phyloP scores from a whole-genome alignment of 2,329 filamentous ascomycete species.

The Alternaria sp. region DNA sequence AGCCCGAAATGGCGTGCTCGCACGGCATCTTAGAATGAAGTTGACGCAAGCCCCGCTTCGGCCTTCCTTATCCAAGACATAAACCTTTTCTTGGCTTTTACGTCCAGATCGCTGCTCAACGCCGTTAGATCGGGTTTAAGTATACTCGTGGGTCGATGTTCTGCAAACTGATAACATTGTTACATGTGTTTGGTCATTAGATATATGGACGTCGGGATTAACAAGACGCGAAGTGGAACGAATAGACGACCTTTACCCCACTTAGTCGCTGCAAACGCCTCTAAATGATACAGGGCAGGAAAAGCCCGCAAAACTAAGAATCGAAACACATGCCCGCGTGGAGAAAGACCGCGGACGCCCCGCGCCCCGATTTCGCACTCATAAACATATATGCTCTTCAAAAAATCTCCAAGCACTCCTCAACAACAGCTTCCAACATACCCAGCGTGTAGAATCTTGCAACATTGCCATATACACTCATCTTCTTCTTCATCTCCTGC shows the following conservation, averaged over 20 bases:
- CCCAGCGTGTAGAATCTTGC: conserved; percentile 80
- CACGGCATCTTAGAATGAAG: conserved; percentile 7
- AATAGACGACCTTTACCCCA: conserved; percentile 6
- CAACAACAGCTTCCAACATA: conserved; percentile 80
- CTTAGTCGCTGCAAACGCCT: conserved; percentile 17
- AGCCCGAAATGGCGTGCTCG: conserved; percentile 45
- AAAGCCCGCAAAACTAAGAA: conserved; percentile 5
- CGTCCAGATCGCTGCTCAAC: background rate
- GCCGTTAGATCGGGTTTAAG: background rate
- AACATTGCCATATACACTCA: conserved; percentile 77
- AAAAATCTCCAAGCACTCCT: conserved; percentile 64
- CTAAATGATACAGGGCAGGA: background rate
- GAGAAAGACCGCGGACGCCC: conserved; percentile 2
- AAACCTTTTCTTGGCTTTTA: background rate
- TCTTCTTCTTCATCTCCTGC: conserved; percentile 68
- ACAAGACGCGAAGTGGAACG: conserved; percentile 10
- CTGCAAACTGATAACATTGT: background rate
- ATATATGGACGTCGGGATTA: conserved; percentile 15
- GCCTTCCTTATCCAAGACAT: background rate
- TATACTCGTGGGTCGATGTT: background rate
- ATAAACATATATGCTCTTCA: conserved; percentile 18
- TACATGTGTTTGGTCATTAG: background rate
- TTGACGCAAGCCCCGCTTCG: conserved; percentile 19
- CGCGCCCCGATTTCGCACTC: conserved; percentile 4
- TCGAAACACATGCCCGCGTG: background rate